Conservation (phyloP, 2,329 filamentous ascomycete species). For the Epichloe brachyelytri region DNA sequence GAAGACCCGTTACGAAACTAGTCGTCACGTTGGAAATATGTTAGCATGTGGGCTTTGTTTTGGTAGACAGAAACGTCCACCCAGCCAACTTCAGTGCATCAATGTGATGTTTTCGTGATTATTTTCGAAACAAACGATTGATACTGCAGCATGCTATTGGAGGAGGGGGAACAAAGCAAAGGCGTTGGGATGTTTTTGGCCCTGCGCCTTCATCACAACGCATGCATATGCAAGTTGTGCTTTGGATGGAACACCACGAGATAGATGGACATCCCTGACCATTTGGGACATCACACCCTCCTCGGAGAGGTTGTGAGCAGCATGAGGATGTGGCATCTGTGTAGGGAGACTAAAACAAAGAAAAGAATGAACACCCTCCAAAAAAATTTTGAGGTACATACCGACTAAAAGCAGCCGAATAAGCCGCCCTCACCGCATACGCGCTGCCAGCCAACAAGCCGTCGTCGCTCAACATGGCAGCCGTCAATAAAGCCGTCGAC, state of each 20-base stretch:
- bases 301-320: background rate
- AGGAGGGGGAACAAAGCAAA: background rate
- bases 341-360: background rate
- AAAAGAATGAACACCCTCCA: background rate
- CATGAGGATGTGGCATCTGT: background rate
- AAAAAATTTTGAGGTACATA: conserved; percentile 24
- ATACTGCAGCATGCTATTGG: background rate
- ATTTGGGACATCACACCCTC: background rate
- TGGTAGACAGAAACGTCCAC: background rate
- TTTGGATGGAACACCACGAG: background rate
- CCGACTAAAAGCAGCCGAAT: conserved; percentile 64
- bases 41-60: background rate
- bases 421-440: conserved; percentile 54
- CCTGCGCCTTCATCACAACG: background rate
- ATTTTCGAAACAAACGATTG: background rate
- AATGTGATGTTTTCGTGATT: background rate
- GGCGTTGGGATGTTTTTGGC: background rate
- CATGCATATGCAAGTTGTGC: background rate
- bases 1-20: conserved; percentile 68
- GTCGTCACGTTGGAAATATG: background rate
- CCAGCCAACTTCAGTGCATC: background rate
- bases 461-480: conserved; percentile 54
- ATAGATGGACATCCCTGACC: no score
- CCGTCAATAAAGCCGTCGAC: conserved; percentile 60
- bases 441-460: conserved; percentile 27